These are phyloP conservation scores for Torulaspora pretoriensis DNA, from an alignment of 1,139 yeast species.

Conservation along the genomic window DNA sequence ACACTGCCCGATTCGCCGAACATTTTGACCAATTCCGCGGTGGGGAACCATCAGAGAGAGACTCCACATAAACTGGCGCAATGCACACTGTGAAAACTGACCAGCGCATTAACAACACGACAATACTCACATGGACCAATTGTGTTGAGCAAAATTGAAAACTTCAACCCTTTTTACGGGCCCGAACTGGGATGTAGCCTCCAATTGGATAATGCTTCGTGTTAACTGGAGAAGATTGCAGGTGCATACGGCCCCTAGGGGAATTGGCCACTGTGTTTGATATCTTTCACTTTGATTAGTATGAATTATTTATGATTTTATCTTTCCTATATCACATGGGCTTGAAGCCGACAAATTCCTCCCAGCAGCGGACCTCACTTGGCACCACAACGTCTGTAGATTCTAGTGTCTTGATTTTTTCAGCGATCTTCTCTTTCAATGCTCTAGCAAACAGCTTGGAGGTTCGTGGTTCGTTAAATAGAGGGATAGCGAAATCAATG, in stretches of 20 bases:
- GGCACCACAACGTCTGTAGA: constrained; percentile 57
- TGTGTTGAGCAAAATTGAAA: too few species aligned
- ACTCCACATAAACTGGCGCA: constrained; percentile 3
- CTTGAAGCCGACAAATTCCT: constrained; percentile 91
- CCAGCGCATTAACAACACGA: too few species aligned
- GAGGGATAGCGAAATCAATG: constrained; percentile 93
- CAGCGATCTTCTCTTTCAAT: constrained; percentile 65
- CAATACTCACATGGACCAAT: background rate
- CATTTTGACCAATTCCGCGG: background rate
- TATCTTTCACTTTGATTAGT: background rate
- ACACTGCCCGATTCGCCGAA: constrained; percentile 10
- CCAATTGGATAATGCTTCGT: too few species aligned
- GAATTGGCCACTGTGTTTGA: too few species aligned
- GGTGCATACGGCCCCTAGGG: too few species aligned
- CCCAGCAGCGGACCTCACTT: constrained; percentile 87
- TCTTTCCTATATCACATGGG: constrained; percentile 49
- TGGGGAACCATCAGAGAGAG: background rate
- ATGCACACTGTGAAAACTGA: background rate
- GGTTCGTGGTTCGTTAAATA: constrained; percentile 95
- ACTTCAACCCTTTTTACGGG: too few species aligned
- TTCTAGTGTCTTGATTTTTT: constrained; percentile 43
- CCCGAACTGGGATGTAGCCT: too few species aligned
- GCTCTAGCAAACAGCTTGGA: constrained; percentile 83
- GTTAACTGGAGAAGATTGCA: too few species aligned
- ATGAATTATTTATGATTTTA: constrained; percentile 1